Conservation (phyloP, 148 eudicot genomes). For the Beta vulgaris region DNA sequence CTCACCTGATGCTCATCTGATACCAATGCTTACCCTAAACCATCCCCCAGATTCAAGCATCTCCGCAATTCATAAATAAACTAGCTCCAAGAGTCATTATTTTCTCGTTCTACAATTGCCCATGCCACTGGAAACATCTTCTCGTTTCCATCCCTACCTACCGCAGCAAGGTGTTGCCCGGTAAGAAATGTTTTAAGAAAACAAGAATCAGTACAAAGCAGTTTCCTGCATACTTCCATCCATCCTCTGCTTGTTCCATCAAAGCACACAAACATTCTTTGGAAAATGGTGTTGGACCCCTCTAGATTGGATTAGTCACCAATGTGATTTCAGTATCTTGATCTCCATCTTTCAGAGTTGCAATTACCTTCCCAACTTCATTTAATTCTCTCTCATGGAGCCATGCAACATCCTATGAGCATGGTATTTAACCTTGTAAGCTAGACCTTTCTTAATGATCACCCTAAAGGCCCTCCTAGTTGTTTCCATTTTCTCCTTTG, state of each 20-base stretch:
- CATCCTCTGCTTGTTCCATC: neutral
- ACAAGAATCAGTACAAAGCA: neutral
- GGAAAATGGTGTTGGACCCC: neutral
- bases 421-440: neutral
- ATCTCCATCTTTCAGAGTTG: neutral
- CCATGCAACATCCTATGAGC: slow-evolving; percentile 1
- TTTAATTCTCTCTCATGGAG: neutral
- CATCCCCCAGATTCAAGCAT: neutral
- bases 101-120: neutral
- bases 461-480: neutral
- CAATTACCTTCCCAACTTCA: neutral
- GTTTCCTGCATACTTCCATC: neutral
- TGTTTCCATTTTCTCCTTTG: neutral
- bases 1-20: neutral
- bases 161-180: neutral
- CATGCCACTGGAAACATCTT: slow-evolving; percentile 10
- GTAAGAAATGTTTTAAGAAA: slow-evolving; percentile 3
- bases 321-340: too few species aligned
- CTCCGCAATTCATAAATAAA: neutral
- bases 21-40: neutral
- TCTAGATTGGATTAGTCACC: too few species aligned
- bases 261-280: neutral
- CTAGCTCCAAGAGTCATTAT: neutral
- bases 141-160: slow-evolving; percentile 8
- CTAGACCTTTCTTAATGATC: neutral